A percentile compares a stretch with the other conserved stretches of the same genome.
Conservation (phyloP, 441 rosid species). For the Bruguiera hainesii region DNA sequence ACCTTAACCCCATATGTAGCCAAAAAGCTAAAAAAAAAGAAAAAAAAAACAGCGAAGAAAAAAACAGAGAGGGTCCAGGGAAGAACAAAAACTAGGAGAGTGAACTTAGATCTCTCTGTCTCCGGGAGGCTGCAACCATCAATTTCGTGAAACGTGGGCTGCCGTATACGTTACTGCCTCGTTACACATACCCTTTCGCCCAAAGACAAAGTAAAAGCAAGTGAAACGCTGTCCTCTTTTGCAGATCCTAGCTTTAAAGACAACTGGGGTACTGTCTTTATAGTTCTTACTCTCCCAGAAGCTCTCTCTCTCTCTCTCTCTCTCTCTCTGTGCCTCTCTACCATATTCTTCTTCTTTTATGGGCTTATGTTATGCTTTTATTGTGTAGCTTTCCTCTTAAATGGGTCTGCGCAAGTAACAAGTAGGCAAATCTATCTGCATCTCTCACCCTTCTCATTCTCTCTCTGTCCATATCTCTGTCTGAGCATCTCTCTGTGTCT, state of each 20-base stretch:
- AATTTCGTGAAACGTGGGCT: slow-evolving; percentile 25
- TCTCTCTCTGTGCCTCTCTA: neutral
- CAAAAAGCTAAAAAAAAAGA: neutral
- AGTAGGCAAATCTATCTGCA: slow-evolving; percentile 10
- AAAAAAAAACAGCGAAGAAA: too few species aligned
- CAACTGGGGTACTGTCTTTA: slow-evolving; percentile 32
- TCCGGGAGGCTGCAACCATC: slow-evolving; percentile 24
- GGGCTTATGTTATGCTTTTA: slow-evolving; percentile 19
- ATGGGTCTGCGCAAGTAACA: slow-evolving; percentile 17
- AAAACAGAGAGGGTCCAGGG: too few species aligned
- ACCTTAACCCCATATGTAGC: slow-evolving; percentile 22
- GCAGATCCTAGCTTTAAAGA: slow-evolving; percentile 35
- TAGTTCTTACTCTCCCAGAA: slow-evolving; percentile 24
- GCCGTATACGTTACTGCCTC: slow-evolving; percentile 20
- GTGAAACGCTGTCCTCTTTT: slow-evolving; percentile 23
- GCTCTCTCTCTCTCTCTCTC: slow-evolving; percentile 9
- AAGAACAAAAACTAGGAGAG: neutral
- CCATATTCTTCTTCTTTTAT: too few species aligned
- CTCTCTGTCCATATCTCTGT: slow-evolving; percentile 14
- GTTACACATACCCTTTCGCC: slow-evolving; percentile 19
- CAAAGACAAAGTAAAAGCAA: slow-evolving; percentile 28
- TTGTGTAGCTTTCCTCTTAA: slow-evolving; percentile 29
- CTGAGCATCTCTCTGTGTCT: neutral
- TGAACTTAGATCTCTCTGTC: slow-evolving; percentile 10
- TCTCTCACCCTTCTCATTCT: slow-evolving; percentile 2